These are phyloP conservation scores for Petrea volubilis DNA, from an alignment of 257 asterid species.

Conservation along the genomic window DNA sequence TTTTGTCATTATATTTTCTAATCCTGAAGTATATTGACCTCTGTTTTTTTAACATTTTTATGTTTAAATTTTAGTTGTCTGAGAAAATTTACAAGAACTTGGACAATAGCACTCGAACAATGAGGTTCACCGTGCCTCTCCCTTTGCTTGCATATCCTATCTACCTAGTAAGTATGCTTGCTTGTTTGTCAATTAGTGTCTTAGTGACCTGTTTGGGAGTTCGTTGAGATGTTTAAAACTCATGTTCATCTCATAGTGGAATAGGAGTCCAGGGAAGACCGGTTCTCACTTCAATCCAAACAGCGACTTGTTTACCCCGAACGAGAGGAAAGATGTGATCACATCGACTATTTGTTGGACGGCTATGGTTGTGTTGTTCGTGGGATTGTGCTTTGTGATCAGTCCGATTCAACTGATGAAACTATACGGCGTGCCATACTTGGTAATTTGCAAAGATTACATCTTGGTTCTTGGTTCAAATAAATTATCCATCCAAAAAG, in stretches of 20 bases:
- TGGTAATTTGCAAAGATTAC: slow-evolving; percentile 43
- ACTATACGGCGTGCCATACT: slow-evolving; percentile 47
- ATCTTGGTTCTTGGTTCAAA: too few relatives aligned
- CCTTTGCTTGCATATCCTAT: slow-evolving; percentile 42
- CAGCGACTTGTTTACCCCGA: slow-evolving; percentile 41
- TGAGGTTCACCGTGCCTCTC: slow-evolving; percentile 34
- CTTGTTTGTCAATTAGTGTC: too few relatives aligned
- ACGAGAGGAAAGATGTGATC: slow-evolving; percentile 42
- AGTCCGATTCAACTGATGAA: slow-evolving; percentile 42
- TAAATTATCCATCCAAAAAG: too few relatives aligned
- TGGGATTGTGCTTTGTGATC: slow-evolving; percentile 31
- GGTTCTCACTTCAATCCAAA: slow-evolving; percentile 52
- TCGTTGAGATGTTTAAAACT: neutral
- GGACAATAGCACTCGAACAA: slow-evolving; percentile 18
- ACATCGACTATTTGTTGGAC: slow-evolving; percentile 50
- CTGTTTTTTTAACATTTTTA: too few relatives aligned
- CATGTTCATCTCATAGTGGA: slow-evolving; percentile 29
- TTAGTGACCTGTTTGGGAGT: too few relatives aligned
- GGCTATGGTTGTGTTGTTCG: slow-evolving; percentile 43
- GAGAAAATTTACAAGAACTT: slow-evolving; percentile 27
- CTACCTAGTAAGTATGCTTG: slow-evolving; percentile 31
- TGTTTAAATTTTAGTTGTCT: slow-evolving; percentile 19
- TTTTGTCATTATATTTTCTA: too few relatives aligned
- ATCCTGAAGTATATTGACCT: neutral
- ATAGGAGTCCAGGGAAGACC: slow-evolving; percentile 47